Conservation (phyloP, 2,329 filamentous ascomycete species). For the Neopestalotiopsis rosae region DNA sequence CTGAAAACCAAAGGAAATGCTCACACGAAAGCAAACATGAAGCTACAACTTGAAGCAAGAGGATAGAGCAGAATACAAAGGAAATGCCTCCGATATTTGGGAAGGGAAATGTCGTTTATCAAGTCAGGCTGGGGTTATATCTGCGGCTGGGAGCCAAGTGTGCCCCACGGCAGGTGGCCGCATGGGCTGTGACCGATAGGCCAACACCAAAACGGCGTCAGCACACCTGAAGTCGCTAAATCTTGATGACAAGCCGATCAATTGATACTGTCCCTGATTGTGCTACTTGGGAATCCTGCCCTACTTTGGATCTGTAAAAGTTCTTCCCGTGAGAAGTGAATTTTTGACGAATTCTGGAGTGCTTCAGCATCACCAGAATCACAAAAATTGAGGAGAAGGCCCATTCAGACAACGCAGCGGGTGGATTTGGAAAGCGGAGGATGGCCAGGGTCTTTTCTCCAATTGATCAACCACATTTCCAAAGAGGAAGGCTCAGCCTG, state of each 20-base stretch:
- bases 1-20: neutral
- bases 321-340: neutral
- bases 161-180: neutral
- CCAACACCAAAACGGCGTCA: conserved; percentile 4
- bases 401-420: neutral
- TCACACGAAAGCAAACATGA: too few species aligned
- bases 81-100: neutral
- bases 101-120: neutral
- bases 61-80: neutral
- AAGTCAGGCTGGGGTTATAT: conserved; percentile 12
- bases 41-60: too few species aligned
- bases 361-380: too few species aligned
- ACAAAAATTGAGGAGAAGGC: neutral
- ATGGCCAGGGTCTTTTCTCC: neutral
- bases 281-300: neutral
- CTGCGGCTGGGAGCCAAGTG: conserved; percentile 11
- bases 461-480: neutral
- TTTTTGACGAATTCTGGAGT: too few species aligned
- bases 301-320: neutral
- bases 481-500: neutral
- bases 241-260: neutral
- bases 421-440: neutral
- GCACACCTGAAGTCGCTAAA: conserved; percentile 8
- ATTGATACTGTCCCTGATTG: neutral
- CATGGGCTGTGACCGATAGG: neutral